Conservation (phyloP, 2,329 filamentous ascomycete species). For the Thelonectria rubi region DNA sequence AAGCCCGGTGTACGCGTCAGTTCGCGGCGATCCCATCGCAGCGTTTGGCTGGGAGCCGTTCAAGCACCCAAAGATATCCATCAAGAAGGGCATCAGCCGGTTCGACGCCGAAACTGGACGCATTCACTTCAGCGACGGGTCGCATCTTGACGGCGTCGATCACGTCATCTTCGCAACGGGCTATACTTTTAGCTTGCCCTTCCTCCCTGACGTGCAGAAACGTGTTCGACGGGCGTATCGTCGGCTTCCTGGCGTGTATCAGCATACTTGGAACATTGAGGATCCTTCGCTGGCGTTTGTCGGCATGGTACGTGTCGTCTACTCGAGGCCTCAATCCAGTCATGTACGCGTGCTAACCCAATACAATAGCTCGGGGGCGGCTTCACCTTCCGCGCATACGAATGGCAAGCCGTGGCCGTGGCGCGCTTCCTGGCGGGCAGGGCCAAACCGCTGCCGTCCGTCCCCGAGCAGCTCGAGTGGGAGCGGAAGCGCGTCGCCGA, state of each 20-base stretch:
- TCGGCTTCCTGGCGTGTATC: constrained; percentile 24
- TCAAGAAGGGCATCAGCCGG: constrained; percentile 19
- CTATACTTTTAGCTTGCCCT: constrained; percentile 26
- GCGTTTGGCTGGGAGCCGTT: constrained; percentile 21
- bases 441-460: constrained; percentile 21
- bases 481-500: constrained; percentile 29
- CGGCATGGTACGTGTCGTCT: constrained; percentile 15
- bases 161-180: constrained; percentile 28
- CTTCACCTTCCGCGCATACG: constrained; percentile 37
- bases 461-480: constrained; percentile 33
- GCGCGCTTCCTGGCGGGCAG: constrained; percentile 26
- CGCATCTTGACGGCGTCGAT: constrained; percentile 15
- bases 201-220: constrained; percentile 20
- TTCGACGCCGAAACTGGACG: constrained; percentile 21
- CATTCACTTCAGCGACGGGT: constrained; percentile 19
- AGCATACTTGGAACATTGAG: constrained; percentile 26
- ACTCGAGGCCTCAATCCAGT: background rate
- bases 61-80: constrained; percentile 20
- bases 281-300: constrained; percentile 28
- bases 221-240: constrained; percentile 16
- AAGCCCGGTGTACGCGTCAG: constrained; percentile 8
- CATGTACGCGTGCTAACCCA: background rate
- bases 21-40: constrained; percentile 15
- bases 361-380: constrained; percentile 28
- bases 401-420: constrained; percentile 35